Conservation (phyloP, 495 filamentous ascomycete species). For the Penicillium flavigenum region DNA sequence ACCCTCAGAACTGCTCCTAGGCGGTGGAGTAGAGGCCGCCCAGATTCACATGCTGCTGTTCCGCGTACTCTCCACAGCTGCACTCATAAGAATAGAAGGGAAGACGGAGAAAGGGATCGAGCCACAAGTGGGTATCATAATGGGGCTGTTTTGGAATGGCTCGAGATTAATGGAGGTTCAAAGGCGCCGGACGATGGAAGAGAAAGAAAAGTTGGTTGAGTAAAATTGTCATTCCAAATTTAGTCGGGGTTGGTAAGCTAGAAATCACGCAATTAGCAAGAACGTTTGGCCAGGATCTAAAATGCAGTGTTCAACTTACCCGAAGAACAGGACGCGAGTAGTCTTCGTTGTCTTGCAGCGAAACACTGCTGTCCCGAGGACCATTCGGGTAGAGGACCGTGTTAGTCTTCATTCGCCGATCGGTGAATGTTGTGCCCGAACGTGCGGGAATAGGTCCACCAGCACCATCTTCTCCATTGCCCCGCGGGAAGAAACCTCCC, state of each 20-base stretch:
- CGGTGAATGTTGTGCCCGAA: slow-evolving; percentile 39
- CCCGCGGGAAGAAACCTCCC: slow-evolving; percentile 42
- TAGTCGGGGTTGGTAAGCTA: slow-evolving; percentile 58
- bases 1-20: background rate
- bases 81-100: slow-evolving; percentile 27
- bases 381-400: slow-evolving; percentile 47
- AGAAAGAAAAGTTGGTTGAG: slow-evolving; percentile 7
- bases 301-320: slow-evolving; percentile 34
- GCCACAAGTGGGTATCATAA: slow-evolving; percentile 51
- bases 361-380: slow-evolving; percentile 49
- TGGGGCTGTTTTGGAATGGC: slow-evolving; percentile 38
- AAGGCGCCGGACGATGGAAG: slow-evolving; percentile 17
- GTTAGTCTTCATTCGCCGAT: slow-evolving; percentile 47
- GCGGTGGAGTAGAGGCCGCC: slow-evolving; percentile 1
- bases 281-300: background rate
- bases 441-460: slow-evolving; percentile 27
- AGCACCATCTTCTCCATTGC: slow-evolving; percentile 36
- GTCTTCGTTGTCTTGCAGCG: slow-evolving; percentile 57
- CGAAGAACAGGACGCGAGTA: slow-evolving; percentile 58
- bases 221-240: slow-evolving; percentile 13
- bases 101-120: slow-evolving; percentile 33
- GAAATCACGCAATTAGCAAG: slow-evolving; percentile 23
- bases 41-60: slow-evolving; percentile 4
- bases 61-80: slow-evolving; percentile 17
- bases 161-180: slow-evolving; percentile 34